A percentile compares a stretch with the other conserved stretches of the same genome.
Conservation (phyloP, 2,329 filamentous ascomycete genomes). For the Decorospora gaudefroyi region DNA sequence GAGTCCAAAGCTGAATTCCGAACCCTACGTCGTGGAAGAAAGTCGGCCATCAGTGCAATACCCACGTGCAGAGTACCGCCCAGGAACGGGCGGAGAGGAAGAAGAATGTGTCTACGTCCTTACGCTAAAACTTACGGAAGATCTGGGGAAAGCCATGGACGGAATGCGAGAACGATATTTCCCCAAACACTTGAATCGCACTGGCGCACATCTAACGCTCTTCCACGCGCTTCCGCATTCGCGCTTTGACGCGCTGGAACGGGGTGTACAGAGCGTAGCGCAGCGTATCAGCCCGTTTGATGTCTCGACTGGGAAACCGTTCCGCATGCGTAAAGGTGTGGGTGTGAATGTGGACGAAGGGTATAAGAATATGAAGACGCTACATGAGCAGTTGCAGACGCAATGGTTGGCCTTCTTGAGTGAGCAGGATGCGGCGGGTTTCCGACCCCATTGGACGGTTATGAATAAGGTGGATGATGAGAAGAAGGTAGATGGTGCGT, state of each 20-base stretch:
- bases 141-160: conserved; percentile 48
- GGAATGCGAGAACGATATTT: conserved; percentile 50
- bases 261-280: conserved; percentile 34
- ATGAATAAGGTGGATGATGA: conserved; percentile 56
- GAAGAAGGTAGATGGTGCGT: conserved; percentile 44
- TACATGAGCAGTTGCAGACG: conserved; percentile 44
- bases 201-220: conserved; percentile 52
- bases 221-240: conserved; percentile 54
- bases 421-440: conserved; percentile 50
- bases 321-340: conserved; percentile 51
- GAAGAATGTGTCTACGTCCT: conserved; percentile 50
- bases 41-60: conserved; percentile 4
- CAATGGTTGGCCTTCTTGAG: conserved; percentile 50
- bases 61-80: conserved; percentile 31
- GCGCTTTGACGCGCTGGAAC: conserved; percentile 44
- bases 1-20: neutral
- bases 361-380: conserved; percentile 36
- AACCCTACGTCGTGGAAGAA: conserved; percentile 16
- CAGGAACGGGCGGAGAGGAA: conserved; percentile 40
- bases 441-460: conserved; percentile 52
- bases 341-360: conserved; percentile 46
- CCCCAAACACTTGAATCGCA: conserved; percentile 50
- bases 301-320: conserved; percentile 47
- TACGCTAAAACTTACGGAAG: conserved; percentile 49
- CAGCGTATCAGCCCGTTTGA: conserved; percentile 42